A percentile compares a stretch with the other conserved stretches of the same genome.
Conservation (phyloP, 768 basidiomycete genomes). For the Clitopilus passeckerianus region DNA sequence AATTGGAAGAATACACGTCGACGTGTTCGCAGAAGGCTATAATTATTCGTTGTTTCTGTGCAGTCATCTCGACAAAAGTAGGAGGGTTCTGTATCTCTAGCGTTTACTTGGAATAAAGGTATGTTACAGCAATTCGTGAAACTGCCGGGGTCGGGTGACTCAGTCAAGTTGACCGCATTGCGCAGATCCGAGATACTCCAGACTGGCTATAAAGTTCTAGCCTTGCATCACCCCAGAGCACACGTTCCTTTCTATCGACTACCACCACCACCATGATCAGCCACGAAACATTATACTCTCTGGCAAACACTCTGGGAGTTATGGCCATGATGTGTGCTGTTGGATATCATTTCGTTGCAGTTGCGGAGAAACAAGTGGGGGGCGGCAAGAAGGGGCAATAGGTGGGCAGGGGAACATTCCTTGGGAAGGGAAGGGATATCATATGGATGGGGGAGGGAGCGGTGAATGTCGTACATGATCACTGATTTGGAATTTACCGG, state of each 20-base stretch:
- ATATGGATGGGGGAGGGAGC: background rate
- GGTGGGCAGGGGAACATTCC: constrained; percentile 4
- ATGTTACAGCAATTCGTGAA: background rate
- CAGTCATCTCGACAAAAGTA: background rate
- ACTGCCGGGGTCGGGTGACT: background rate
- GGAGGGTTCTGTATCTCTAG: background rate
- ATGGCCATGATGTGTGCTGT: constrained; percentile 87
- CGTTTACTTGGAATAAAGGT: background rate
- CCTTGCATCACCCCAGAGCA: background rate
- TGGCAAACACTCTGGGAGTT: constrained; percentile 80
- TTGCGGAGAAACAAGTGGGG: constrained; percentile 54
- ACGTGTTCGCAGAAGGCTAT: background rate
- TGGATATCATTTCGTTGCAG: constrained; percentile 85
- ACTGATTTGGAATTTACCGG: background rate
- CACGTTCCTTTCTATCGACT: background rate
- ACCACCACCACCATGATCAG: constrained; percentile 59
- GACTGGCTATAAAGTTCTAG: background rate
- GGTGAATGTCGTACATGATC: background rate
- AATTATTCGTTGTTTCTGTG: background rate
- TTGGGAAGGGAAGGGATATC: background rate
- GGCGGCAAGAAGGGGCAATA: constrained; percentile 16
- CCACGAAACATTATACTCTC: constrained; percentile 72
- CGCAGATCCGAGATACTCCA: background rate
- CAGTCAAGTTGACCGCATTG: background rate
- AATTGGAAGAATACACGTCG: background rate